Conservation (phyloP, 345 rosid genomes). For the Lepidium sativum region DNA sequence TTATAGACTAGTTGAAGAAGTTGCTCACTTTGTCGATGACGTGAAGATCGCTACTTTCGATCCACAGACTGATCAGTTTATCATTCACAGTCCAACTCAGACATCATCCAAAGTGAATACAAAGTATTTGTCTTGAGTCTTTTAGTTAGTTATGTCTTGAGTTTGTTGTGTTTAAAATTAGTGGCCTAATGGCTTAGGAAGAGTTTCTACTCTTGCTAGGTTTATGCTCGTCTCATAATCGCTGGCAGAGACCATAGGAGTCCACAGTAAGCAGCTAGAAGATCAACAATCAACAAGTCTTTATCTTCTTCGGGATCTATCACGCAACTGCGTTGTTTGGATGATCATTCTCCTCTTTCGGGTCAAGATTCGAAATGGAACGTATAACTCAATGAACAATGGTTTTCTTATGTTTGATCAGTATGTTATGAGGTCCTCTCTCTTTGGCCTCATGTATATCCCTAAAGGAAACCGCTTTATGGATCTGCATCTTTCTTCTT, state of each 20-base stretch:
- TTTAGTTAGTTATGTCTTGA: too few species aligned
- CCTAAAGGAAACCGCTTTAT: neutral
- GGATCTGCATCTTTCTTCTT: conserved; percentile 16
- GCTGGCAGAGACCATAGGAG: conserved; percentile 67
- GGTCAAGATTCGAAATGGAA: conserved; percentile 85
- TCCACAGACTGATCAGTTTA: conserved; percentile 68
- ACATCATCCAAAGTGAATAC: conserved; percentile 81
- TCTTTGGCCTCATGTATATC: conserved; percentile 2
- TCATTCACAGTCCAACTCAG: conserved; percentile 77
- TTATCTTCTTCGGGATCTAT: conserved; percentile 59
- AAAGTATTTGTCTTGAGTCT: too few species aligned
- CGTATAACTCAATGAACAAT: conserved; percentile 86
- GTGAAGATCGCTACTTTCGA: conserved; percentile 55
- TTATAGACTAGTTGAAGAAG: too few species aligned
- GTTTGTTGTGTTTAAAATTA: too few species aligned
- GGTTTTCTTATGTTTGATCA: conserved; percentile 81
- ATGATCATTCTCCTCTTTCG: conserved; percentile 85
- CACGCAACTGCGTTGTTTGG: conserved; percentile 78
- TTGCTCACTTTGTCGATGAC: too few species aligned
- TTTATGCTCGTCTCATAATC: too few species aligned
- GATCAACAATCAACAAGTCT: neutral
- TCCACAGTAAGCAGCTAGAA: conserved; percentile 50
- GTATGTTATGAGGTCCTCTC: conserved; percentile 62
- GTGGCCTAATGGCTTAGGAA: too few species aligned
- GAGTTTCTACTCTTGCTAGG: too few species aligned